Percentiles rank a stretch among this genome's conserved stretches.
phyloP scores from a whole-genome alignment of 768 basidiomycete genomes.

The Mycena epipterygia region DNA sequence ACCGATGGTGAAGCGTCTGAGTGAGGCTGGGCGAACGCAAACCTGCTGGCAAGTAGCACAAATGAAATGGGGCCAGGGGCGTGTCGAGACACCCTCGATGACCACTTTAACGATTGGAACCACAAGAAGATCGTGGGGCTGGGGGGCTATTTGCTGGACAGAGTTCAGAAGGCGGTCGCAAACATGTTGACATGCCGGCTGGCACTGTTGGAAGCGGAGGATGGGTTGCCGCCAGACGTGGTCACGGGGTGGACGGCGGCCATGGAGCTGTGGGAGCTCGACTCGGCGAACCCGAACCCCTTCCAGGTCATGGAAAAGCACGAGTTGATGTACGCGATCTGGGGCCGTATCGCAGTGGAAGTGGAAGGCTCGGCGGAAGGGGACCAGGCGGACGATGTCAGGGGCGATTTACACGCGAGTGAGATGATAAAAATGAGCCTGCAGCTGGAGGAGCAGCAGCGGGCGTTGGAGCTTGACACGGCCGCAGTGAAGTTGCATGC shows the following conservation, averaged over 20 bases:
- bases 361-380: neutral
- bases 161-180: neutral
- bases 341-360: neutral
- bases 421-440: neutral
- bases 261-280: too few relatives aligned
- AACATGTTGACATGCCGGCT: neutral
- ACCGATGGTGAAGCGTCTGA: neutral
- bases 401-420: neutral
- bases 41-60: neutral
- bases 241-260: neutral
- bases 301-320: neutral
- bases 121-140: neutral
- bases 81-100: neutral
- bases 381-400: neutral
- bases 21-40: neutral
- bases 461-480: neutral
- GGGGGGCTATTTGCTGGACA: neutral
- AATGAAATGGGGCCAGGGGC: constrained; percentile 5
- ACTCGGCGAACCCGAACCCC: neutral
- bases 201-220: neutral
- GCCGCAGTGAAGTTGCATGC: neutral
- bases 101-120: constrained; percentile 6
- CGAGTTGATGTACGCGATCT: neutral
- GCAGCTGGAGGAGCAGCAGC: neutral
- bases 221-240: neutral